A percentile compares a stretch with the other conserved stretches of the same genome.
Conservation (phyloP, 2,329 filamentous ascomycete species). For the Aspergillus ruber region DNA sequence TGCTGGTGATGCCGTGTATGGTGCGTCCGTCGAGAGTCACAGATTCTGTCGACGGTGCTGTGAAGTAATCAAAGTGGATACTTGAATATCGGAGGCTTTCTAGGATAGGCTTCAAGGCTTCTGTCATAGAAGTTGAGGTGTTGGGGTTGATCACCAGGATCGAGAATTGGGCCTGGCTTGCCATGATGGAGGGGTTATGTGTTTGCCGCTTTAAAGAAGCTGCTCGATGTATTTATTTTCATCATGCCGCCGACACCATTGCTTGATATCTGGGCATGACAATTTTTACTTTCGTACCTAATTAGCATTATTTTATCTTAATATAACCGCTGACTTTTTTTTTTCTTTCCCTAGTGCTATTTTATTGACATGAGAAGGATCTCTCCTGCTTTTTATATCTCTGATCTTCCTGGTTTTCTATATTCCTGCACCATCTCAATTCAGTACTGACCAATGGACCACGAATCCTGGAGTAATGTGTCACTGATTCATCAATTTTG, state of each 20-base stretch:
- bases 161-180: constrained; percentile 15
- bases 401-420: no score
- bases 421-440: not conserved
- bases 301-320: no score
- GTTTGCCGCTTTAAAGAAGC: not conserved
- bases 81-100: constrained; percentile 30
- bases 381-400: no score
- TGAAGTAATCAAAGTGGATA: constrained; percentile 35
- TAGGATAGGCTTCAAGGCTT: constrained; percentile 35
- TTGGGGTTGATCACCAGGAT: constrained; percentile 43
- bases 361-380: no score
- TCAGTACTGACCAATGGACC: no score
- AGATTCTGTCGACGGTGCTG: constrained; percentile 24
- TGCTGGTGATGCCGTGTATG: constrained; percentile 59
- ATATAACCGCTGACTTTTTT: no score
- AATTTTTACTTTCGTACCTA: no score
- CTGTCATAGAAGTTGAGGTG: constrained; percentile 40
- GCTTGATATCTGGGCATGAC: no score
- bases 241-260: no score
- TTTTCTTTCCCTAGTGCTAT: no score
- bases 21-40: constrained; percentile 24
- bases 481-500: no score
- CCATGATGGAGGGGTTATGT: constrained; percentile 8
- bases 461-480: no score
- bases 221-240: not conserved